Evolutionary conservation across 208 protist genomes (phyloP).

Genomic region (Dictyostelium gargantuum): DNA sequence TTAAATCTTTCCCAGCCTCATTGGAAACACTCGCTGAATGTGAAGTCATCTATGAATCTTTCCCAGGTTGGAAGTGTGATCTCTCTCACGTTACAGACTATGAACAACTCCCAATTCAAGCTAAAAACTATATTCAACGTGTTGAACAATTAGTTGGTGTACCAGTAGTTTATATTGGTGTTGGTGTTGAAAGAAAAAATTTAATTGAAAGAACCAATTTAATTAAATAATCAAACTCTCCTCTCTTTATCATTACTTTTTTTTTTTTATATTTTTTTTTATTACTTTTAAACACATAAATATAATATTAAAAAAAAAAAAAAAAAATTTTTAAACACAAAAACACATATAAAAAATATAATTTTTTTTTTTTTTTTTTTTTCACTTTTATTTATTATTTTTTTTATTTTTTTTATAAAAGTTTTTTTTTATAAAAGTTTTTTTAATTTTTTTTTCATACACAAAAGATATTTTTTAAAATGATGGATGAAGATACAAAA

Average conservation of each 20-base stretch:
- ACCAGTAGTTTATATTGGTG: conserved; percentile 80
- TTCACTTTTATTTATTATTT: no score
- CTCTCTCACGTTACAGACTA: conserved; percentile 75
- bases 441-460: background rate
- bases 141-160: conserved; percentile 78
- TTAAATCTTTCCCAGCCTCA: conserved; percentile 66
- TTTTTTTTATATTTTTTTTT: no score
- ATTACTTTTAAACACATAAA: no score
- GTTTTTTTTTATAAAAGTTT: background rate
- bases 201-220: background rate
- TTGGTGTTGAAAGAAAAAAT: conserved; percentile 66
- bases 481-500: background rate
- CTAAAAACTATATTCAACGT: conserved; percentile 76
- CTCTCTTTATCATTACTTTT: no score
- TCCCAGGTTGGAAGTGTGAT: conserved; percentile 84
- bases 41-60: conserved; percentile 83
- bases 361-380: no score
- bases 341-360: no score
- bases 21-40: conserved; percentile 67
- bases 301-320: no score
- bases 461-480: background rate
- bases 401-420: background rate
- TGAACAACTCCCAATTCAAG: conserved; percentile 72
- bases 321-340: no score
- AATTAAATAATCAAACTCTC: background rate